phyloP scores from a whole-genome alignment of 179 eudicot genomes.

The Beta macrorhiza region DNA sequence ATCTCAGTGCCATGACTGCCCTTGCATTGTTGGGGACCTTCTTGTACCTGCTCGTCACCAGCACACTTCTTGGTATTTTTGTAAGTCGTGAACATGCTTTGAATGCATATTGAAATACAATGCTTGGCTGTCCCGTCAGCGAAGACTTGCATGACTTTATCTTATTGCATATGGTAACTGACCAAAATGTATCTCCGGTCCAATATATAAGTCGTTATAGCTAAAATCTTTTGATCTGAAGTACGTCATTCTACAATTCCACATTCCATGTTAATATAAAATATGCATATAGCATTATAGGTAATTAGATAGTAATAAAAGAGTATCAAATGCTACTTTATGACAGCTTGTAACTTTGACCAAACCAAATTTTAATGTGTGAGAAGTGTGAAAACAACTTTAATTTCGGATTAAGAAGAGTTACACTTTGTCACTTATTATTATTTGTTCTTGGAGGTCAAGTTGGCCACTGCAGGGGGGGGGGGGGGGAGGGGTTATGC shows the following conservation, averaged over 20 bases:
- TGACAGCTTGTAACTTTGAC: not conserved
- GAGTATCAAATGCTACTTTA: not conserved
- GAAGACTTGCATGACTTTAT: not conserved
- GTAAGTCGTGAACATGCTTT: conserved; percentile 40
- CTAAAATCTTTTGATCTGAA: not conserved
- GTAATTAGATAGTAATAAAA: not conserved
- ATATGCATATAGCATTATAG: not conserved
- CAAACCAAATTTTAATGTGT: not conserved
- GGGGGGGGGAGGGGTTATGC: too few relatives aligned
- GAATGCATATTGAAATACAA: not conserved
- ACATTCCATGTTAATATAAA: not conserved
- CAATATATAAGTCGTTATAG: not conserved
- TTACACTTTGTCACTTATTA: not conserved
- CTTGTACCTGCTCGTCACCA: conserved; percentile 67
- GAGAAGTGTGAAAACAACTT: not conserved
- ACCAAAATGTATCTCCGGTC: not conserved
- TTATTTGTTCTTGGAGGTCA: not conserved
- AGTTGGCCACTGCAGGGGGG: not conserved
- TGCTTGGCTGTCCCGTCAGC: not conserved
- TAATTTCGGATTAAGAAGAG: not conserved
- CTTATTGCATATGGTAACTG: not conserved
- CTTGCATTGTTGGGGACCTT: conserved; percentile 73
- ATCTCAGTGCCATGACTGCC: conserved; percentile 44
- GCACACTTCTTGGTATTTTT: conserved; percentile 70
- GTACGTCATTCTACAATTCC: not conserved